Conservation (phyloP, 148 eudicot genomes). For the Vaccinium macrocarpon region DNA sequence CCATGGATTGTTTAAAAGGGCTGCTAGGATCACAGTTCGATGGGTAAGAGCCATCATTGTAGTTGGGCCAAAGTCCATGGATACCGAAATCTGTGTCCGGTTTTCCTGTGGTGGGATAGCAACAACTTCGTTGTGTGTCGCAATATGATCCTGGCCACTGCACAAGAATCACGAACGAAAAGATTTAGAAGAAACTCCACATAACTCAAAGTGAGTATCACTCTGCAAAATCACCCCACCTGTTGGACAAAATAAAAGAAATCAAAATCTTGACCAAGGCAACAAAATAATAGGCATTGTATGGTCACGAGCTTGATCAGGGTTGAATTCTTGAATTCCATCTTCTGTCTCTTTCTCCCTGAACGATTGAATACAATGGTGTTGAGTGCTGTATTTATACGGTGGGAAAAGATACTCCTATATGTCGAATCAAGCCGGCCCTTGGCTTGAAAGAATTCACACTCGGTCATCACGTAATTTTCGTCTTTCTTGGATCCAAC, state of each 20-base stretch:
- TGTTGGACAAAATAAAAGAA: constrained; percentile 54
- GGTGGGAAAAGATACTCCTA: neutral
- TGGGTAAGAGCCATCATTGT: constrained; percentile 56
- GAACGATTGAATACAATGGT: neutral
- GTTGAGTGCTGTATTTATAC: neutral
- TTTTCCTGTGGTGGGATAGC: constrained; percentile 67
- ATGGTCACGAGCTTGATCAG: constrained; percentile 30
- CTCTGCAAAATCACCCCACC: constrained; percentile 19
- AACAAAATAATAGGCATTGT: constrained; percentile 26
- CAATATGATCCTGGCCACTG: constrained; percentile 92
- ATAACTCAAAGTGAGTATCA: neutral
- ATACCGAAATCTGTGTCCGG: constrained; percentile 66
- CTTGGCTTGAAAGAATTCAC: no score
- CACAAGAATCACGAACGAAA: neutral
- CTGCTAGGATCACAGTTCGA: constrained; percentile 51
- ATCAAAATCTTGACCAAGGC: constrained; percentile 29
- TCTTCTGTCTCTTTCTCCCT: neutral
- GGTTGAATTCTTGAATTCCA: constrained; percentile 17
- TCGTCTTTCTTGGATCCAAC: neutral
- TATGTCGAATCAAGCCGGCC: no score
- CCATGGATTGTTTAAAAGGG: constrained; percentile 43
- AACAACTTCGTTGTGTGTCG: constrained; percentile 48
- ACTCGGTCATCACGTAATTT: neutral
- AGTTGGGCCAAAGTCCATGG: constrained; percentile 83
- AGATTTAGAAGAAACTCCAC: neutral